Evolutionary conservation across 306 rosid species (phyloP), one percentile per base, ranked within the genome.

Genomic region (Trifolium dubium): DNA sequence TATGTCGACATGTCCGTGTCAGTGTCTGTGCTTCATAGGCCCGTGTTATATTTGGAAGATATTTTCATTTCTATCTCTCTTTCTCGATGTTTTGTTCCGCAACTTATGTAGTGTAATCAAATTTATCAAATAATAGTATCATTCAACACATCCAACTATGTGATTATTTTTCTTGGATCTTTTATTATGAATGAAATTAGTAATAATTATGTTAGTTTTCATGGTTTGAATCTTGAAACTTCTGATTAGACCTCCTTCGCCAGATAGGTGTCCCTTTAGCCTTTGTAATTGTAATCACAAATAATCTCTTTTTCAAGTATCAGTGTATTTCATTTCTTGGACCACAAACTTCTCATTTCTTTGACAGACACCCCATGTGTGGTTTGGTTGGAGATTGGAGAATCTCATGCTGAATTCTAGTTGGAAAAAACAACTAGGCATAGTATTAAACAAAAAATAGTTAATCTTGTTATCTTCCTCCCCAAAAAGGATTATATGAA

Each of bases 361-460:
- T 55, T n/a, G 29, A 66, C 35, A 56, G 18, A 72, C 74, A 67
- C 47, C 31, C 79, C 82, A 72, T 79, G 79, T 73, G 82, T 58
- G 56, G 32, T 40, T 9, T 37, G 51, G 67, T 51, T n/a, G 40
- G 23, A 23, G 23, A 23, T 23, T 23, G 23, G 51, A 60, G 76
- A 70, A 79, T 63, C 69, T 39, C 41, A 31, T 30, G 69, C 10
- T 49, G 23, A n/a, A 59, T 35, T 65, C 40, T 73, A 54, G 63
- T 51, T 50, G 60, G 10, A 32, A 23, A 74, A 77, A 5, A 47
- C 14, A 58, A 29, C 56, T 46, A 40, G 9, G 37, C 10, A 47
- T 23, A 23, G 23, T 55, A 18, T 39, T 32, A 12, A 19, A 35
- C 7, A 28, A 12, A 55, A 67, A 71, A 30, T 67, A 67, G 14